Evolutionary conservation across 306 rosid species (phyloP), one percentile per base, ranked within the genome.

Genomic region (Luffa aegyptiaca): DNA sequence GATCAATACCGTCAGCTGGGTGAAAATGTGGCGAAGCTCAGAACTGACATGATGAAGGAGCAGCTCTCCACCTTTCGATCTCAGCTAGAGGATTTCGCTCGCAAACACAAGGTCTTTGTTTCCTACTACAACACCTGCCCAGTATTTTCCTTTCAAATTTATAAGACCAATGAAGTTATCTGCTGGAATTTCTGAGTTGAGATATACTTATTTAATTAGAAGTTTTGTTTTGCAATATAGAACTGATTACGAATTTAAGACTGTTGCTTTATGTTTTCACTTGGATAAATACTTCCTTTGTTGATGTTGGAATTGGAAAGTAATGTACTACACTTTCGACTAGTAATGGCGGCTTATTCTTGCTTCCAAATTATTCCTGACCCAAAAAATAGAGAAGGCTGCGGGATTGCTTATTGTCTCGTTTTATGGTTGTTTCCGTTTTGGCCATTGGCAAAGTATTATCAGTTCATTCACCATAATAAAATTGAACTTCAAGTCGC

Each of bases 21-120:
- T 52, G 97, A 92, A 82, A 95, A 95, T 91, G 98, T 95, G 0
- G 98, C 98, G 21, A 93, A 91, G 90, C 86, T 95, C 68, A 85
- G 97, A 87, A 91, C 97, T 45, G 97, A 95, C 87, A 82, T 92
- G 83, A 84, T 95, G 97, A 93, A 91, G 88, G 98, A 91, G 53
- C 99, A 95, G 79, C 99, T 93, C 61, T 84, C 90, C 61, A 95
- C 97, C 2, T 95, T 95, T 80, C 95, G 97, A 39, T 87, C 92
- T 55, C 99, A 95, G 85, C 90, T 95, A 36, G 99, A 95, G 88
- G 99, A 95, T 57, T 95, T 95, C 56, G 97, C 99, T 75, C 93
- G 97, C 39, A 95, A 95, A 58, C 97, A 95, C 82, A 95, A 95
- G 97, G 97, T 90, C 39, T 6, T 5, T 11, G 11, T 78, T 78